Percentiles rank a stretch among this genome's conserved stretches.
phyloP scores from a whole-genome alignment of 164 flowering plant species.

The Dillenia turbinata region DNA sequence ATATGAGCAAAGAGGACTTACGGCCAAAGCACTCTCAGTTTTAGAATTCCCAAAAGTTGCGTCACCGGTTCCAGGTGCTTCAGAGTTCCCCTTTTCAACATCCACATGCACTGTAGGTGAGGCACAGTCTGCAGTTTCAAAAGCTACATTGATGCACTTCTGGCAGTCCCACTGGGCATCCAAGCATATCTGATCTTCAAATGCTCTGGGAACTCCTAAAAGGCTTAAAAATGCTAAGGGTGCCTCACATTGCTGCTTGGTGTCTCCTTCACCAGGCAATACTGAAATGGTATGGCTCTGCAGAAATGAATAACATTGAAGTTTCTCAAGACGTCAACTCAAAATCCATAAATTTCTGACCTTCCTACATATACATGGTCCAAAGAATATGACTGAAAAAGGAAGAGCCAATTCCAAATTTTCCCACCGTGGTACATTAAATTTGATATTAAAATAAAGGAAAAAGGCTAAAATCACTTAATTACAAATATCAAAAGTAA shows the following conservation, averaged over 20 bases:
- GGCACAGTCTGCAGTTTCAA: slow-evolving; percentile 30
- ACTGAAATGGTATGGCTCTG: slow-evolving; percentile 38
- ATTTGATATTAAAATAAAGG: no score
- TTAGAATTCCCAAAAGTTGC: slow-evolving; percentile 26
- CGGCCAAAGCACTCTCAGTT: slow-evolving; percentile 31
- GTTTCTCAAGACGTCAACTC: background rate
- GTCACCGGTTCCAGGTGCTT: slow-evolving; percentile 16
- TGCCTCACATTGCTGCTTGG: slow-evolving; percentile 22
- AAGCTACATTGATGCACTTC: slow-evolving; percentile 26
- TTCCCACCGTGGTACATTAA: no score
- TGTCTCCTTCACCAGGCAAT: slow-evolving; percentile 29
- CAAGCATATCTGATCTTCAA: slow-evolving; percentile 25
- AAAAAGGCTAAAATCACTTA: no score
- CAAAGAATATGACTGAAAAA: no score
- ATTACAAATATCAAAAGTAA: no score
- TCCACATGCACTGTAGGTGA: slow-evolving; percentile 36
- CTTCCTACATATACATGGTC: no score
- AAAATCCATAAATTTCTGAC: no score
- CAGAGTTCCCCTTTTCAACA: slow-evolving; percentile 30
- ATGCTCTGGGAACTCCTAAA: slow-evolving; percentile 27
- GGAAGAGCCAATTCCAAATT: no score
- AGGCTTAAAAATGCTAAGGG: slow-evolving; percentile 27
- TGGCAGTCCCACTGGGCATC: slow-evolving; percentile 29
- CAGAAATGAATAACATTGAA: slow-evolving; percentile 6
- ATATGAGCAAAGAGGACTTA: slow-evolving; percentile 19